These are phyloP conservation scores for Groenewaldozyma tartarivorans DNA, from an alignment of 805 yeast genomes.

Conservation along the genomic window DNA sequence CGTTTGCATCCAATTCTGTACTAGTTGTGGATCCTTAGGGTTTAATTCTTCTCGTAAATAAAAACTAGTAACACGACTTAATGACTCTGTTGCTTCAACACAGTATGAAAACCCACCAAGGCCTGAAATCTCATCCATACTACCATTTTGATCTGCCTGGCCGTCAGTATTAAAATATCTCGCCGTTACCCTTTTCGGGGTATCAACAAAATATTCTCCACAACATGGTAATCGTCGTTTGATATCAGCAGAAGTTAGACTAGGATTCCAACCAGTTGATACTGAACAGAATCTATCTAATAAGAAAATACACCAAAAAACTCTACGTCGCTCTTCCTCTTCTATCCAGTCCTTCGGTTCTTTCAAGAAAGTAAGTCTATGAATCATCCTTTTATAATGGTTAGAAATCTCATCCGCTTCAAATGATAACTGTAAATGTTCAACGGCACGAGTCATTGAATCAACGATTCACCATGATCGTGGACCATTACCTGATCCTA, in stretches of 20 bases:
- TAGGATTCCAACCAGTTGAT: constrained; percentile 14
- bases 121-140: constrained; percentile 10
- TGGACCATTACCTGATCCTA: too few species aligned
- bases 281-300: constrained; percentile 15
- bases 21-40: constrained; percentile 1
- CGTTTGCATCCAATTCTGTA: constrained; percentile 12
- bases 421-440: too few species aligned
- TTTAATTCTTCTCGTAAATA: constrained; percentile 5
- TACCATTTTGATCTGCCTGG: constrained; percentile 1
- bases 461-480: too few species aligned
- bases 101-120: constrained; percentile 13
- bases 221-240: constrained; percentile 10
- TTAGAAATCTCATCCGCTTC: too few species aligned
- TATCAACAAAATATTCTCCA: constrained; percentile 7
- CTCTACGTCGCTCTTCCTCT: too few species aligned
- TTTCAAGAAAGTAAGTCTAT: too few species aligned
- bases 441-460: too few species aligned
- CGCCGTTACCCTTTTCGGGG: constrained; percentile 4
- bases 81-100: constrained; percentile 11
- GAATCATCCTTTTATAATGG: too few species aligned
- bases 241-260: constrained; percentile 10
- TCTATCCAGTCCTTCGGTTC: too few species aligned
- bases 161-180: constrained; percentile 11
- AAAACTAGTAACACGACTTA: constrained; percentile 8
- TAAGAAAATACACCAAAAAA: constrained; percentile 12